phyloP scores from a whole-genome alignment of 306 rosid species.

The Dryas alaskensis region DNA sequence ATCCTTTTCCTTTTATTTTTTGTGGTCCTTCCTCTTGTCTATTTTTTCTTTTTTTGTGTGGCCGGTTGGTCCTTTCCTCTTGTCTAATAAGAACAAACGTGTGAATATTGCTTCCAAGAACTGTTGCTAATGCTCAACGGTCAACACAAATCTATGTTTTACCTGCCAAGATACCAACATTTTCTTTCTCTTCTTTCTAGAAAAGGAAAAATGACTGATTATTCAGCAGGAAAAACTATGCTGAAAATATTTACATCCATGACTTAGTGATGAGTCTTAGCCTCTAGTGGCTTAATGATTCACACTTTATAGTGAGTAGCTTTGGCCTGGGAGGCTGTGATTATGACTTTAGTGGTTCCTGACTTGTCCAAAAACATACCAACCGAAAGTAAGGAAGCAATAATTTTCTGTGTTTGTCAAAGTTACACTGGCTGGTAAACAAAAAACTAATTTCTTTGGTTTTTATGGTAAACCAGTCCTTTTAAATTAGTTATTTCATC shows the following conservation, averaged over 20 bases:
- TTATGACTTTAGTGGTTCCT: slow-evolving; percentile 33
- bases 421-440: slow-evolving; percentile 23
- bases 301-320: slow-evolving; percentile 29
- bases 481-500: too few relatives aligned
- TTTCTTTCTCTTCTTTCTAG: slow-evolving; percentile 10
- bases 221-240: slow-evolving; percentile 1
- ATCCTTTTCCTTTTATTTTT: not conserved
- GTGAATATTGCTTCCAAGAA: not conserved
- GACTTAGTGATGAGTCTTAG: not conserved
- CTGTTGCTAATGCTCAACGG: not conserved
- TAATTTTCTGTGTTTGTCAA: slow-evolving; percentile 5
- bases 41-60: too few relatives aligned
- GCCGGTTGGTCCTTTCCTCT: not conserved
- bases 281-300: slow-evolving; percentile 35
- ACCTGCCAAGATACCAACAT: not conserved
- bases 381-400: slow-evolving; percentile 17
- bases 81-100: not conserved
- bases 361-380: slow-evolving; percentile 3
- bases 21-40: not conserved
- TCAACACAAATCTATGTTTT: not conserved
- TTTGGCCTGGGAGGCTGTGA: slow-evolving; percentile 30
- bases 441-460: slow-evolving; percentile 15
- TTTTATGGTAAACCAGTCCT: slow-evolving; percentile 16
- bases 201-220: not conserved
- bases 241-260: not conserved